phyloP scores from a whole-genome alignment of 805 yeast species.

The Cyberlindnera mycetangii region DNA sequence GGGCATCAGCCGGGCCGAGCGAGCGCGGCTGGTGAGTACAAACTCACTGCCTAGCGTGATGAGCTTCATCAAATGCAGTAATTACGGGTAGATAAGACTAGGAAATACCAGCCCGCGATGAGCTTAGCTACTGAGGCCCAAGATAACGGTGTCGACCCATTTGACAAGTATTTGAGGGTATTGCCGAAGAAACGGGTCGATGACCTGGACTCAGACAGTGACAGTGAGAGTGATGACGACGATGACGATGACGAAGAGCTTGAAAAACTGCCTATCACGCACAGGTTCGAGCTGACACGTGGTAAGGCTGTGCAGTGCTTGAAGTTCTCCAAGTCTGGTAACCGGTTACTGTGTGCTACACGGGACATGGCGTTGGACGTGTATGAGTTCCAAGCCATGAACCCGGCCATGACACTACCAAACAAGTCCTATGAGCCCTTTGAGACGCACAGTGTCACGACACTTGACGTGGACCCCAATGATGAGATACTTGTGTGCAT shows the following conservation, averaged over 20 bases:
- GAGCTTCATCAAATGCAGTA: no score
- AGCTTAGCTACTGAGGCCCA: neutral
- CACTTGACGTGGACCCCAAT: conserved; percentile 5
- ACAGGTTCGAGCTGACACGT: conserved; percentile 27
- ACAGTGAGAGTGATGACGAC: conserved; percentile 12
- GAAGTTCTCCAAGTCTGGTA: conserved; percentile 27
- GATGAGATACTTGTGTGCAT: conserved; percentile 11
- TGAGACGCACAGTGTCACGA: conserved; percentile 15
- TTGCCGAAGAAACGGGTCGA: neutral
- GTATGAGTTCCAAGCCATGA: conserved; percentile 35
- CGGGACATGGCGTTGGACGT: conserved; percentile 27
- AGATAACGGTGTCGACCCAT: no score
- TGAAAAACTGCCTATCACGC: conserved; percentile 35
- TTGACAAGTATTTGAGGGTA: neutral
- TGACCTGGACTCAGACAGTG: neutral
- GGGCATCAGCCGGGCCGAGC: neutral
- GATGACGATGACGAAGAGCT: conserved; percentile 27
- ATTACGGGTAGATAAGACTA: neutral
- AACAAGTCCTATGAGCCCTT: conserved; percentile 9
- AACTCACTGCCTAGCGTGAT: no score
- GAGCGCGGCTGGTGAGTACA: no score
- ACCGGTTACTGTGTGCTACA: conserved; percentile 17
- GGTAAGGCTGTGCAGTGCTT: conserved; percentile 24
- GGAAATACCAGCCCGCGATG: neutral
- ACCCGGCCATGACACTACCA: conserved; percentile 19